These are phyloP conservation scores for Lindgomyces ingoldianus DNA, from an alignment of 495 filamentous ascomycete genomes.

Conservation along the genomic window DNA sequence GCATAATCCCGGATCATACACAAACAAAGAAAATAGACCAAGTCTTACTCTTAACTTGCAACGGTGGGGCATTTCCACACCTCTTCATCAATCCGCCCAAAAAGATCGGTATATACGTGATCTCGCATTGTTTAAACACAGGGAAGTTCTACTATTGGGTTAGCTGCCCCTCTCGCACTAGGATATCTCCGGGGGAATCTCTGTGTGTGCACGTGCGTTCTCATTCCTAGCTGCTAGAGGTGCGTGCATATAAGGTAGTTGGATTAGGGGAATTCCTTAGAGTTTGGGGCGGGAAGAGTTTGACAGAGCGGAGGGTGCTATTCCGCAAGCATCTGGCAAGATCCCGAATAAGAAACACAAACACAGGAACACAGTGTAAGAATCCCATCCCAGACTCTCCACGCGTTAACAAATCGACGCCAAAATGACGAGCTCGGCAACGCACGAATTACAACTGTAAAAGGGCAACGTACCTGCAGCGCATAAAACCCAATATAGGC, in stretches of 20 bases:
- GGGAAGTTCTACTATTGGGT: conserved; percentile 56
- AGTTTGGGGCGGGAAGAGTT: too few relatives aligned
- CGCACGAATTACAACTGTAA: conserved; percentile 3
- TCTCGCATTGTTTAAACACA: conserved; percentile 59
- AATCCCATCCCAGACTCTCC: background rate
- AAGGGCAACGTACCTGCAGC: conserved; percentile 51
- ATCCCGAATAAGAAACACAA: background rate
- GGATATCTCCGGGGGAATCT: too few relatives aligned
- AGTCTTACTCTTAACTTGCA: conserved; percentile 65
- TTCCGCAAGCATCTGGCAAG: background rate
- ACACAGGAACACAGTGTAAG: background rate
- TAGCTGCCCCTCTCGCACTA: background rate
- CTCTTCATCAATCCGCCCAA: conserved; percentile 69
- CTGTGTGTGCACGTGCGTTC: too few relatives aligned
- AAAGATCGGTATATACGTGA: conserved; percentile 68
- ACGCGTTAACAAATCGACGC: background rate
- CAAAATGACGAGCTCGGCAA: conserved; percentile 3
- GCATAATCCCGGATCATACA: background rate
- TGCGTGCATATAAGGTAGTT: too few relatives aligned
- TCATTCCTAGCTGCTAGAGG: too few relatives aligned
- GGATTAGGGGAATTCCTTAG: too few relatives aligned
- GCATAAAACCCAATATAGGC: conserved; percentile 68
- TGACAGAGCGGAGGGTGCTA: too few relatives aligned
- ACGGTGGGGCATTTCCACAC: conserved; percentile 63
- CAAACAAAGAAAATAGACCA: conserved; percentile 1